A percentile compares a stretch with the other conserved stretches of the same genome.
These are phyloP conservation scores for Backusella mclennaniae DNA, from an alignment of 192 early-diverging fungal species.

Conservation along the genomic window DNA sequence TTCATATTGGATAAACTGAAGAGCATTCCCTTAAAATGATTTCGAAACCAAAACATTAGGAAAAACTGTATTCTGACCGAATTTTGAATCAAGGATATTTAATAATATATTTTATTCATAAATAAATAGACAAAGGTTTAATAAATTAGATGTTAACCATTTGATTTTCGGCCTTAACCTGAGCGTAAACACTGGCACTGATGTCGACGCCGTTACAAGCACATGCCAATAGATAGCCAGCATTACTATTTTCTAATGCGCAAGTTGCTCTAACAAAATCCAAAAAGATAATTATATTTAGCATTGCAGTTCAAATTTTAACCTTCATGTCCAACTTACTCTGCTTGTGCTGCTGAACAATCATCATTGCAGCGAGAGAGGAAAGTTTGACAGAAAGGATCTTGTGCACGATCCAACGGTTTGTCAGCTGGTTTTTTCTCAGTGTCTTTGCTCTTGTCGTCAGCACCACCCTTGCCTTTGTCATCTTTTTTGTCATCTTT, in stretches of 20 bases:
- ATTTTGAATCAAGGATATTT: background rate
- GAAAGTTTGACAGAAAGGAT: background rate
- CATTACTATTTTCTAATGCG: background rate
- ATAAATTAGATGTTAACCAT: background rate
- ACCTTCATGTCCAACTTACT: background rate
- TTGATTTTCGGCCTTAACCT: background rate
- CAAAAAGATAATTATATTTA: background rate
- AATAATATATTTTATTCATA: background rate
- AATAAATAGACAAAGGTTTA: background rate
- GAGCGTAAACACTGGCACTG: background rate
- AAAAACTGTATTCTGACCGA: too few species aligned
- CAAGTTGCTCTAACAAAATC: background rate
- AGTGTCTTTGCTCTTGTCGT: background rate
- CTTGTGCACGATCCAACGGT: background rate
- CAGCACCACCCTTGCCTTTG: background rate
- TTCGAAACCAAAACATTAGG: too few species aligned
- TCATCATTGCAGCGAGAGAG: background rate
- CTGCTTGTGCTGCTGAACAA: background rate
- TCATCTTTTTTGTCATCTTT: background rate
- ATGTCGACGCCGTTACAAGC: constrained; percentile 1
- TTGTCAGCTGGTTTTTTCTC: background rate
- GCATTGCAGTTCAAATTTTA: background rate
- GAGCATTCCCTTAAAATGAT: too few species aligned
- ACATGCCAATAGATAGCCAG: background rate
- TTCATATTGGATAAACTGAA: too few species aligned